A percentile compares a stretch with the other conserved stretches of the same genome.
Conservation (phyloP, 495 filamentous ascomycete genomes). For the Durotheca rogersii region DNA sequence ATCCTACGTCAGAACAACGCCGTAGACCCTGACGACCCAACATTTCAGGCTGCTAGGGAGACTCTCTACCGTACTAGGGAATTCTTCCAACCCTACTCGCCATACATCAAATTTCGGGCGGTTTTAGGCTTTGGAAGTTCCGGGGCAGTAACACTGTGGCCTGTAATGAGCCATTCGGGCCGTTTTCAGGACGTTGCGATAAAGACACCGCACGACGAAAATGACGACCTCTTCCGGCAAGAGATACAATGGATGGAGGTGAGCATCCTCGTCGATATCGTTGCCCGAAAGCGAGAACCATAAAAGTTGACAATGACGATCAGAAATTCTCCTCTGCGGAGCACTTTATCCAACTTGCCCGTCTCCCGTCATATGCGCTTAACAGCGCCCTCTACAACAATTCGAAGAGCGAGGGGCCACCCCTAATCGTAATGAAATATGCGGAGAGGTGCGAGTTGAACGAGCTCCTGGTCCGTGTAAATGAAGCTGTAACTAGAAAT, state of each 20-base stretch:
- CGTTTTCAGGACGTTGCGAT: constrained; percentile 9
- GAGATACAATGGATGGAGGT: constrained; percentile 20
- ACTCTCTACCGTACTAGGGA: neutral
- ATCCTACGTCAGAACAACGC: constrained; percentile 2
- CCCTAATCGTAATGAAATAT: constrained; percentile 21
- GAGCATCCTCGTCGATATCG: neutral
- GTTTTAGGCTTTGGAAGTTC: constrained; percentile 20
- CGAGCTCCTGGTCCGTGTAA: constrained; percentile 16
- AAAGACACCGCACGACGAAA: constrained; percentile 4
- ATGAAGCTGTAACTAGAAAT: constrained; percentile 11
- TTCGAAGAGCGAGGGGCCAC: neutral
- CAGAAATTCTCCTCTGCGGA: constrained; percentile 15
- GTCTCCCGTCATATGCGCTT: neutral
- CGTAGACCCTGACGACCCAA: neutral
- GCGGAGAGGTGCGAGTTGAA: constrained; percentile 12
- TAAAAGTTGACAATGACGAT: neutral
- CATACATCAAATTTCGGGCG: constrained; percentile 1
- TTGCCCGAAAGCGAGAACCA: neutral
- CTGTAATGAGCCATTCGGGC: neutral
- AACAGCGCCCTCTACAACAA: constrained; percentile 3
- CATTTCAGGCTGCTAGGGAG: constrained; percentile 2
- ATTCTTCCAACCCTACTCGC: constrained; percentile 3
- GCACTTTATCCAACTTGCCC: constrained; percentile 14
- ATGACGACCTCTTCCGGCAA: constrained; percentile 7
- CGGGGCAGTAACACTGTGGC: constrained; percentile 13